Evolutionary conservation across 2,329 filamentous ascomycete species (phyloP).

Genomic region (Calonectria hongkongensis): DNA sequence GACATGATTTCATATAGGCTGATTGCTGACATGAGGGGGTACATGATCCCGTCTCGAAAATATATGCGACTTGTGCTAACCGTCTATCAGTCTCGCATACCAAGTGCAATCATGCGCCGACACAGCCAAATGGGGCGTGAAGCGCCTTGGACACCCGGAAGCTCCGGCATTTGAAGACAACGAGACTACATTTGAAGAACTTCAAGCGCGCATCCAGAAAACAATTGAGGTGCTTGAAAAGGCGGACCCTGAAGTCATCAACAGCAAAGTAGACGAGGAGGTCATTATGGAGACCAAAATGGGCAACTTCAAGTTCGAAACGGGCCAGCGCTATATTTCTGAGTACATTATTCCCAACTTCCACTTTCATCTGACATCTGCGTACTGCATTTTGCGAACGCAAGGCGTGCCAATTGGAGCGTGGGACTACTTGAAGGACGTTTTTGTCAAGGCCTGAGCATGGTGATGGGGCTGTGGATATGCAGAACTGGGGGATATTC

Average conservation of each 20-base stretch:
- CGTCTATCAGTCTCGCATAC: slow-evolving; percentile 42
- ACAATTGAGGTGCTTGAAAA: slow-evolving; percentile 57
- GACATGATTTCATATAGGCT: slow-evolving; percentile 47
- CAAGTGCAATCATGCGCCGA: slow-evolving; percentile 54
- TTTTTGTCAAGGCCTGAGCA: slow-evolving; percentile 48
- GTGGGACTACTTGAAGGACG: slow-evolving; percentile 67
- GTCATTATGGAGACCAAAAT: slow-evolving; percentile 51
- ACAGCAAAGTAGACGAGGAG: slow-evolving; percentile 50
- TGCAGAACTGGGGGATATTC: slow-evolving; percentile 52
- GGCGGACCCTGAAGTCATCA: slow-evolving; percentile 49
- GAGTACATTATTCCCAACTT: slow-evolving; percentile 73
- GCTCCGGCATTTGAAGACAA: slow-evolving; percentile 47
- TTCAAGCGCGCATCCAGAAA: slow-evolving; percentile 53
- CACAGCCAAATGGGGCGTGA: slow-evolving; percentile 49
- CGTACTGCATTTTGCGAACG: slow-evolving; percentile 74
- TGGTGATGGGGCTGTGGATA: slow-evolving; percentile 30
- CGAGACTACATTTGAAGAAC: slow-evolving; percentile 57
- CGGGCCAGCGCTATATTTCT: slow-evolving; percentile 64
- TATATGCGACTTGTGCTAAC: not conserved
- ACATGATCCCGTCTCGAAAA: not conserved
- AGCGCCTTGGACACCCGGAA: slow-evolving; percentile 45
- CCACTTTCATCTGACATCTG: slow-evolving; percentile 75
- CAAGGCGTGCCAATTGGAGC: slow-evolving; percentile 76
- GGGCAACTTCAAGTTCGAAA: slow-evolving; percentile 54
- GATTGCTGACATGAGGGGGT: slow-evolving; percentile 50